Percentiles rank a stretch among this genome's conserved stretches.
These are phyloP conservation scores for Trichosphaerium sp. DNA, from an alignment of 78 protist species.

Conservation along the genomic window DNA sequence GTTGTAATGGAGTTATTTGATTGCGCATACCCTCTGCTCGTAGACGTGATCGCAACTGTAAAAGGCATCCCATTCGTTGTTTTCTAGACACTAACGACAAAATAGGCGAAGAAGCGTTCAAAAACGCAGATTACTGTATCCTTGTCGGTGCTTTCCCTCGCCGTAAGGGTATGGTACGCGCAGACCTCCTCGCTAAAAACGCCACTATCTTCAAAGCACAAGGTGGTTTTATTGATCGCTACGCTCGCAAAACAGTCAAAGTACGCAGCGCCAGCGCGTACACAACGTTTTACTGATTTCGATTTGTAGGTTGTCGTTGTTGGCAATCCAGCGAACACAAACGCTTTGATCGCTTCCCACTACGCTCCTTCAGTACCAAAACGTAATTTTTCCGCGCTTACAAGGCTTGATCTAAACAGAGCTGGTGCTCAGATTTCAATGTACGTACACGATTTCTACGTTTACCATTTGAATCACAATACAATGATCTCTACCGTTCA, in stretches of 20 bases:
- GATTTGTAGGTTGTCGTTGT: conserved; percentile 83
- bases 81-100: conserved; percentile 43
- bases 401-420: conserved; percentile 90
- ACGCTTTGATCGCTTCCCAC: conserved; percentile 45
- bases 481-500: too few species aligned
- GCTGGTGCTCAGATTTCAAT: too few species aligned
- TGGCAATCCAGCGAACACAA: conserved; percentile 97
- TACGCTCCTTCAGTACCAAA: conserved; percentile 76
- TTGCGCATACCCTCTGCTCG: conserved; percentile 20
- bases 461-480: too few species aligned
- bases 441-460: too few species aligned
- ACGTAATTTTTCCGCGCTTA: conserved; percentile 76
- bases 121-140: conserved; percentile 39
- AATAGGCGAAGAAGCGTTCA: conserved; percentile 36
- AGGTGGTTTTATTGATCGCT: conserved; percentile 57
- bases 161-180: conserved; percentile 87
- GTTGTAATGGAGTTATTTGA: conserved; percentile 43
- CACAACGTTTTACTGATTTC: too few species aligned
- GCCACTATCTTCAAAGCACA: conserved; percentile 75
- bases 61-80: too few species aligned
- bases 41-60: not conserved
- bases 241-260: conserved; percentile 57
- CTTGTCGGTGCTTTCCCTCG: conserved; percentile 92
- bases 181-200: conserved; percentile 76
- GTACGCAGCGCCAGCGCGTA: too few species aligned